Conservation (phyloP, 2,329 filamentous ascomycete genomes). For the Pleoardoris graminearum region DNA sequence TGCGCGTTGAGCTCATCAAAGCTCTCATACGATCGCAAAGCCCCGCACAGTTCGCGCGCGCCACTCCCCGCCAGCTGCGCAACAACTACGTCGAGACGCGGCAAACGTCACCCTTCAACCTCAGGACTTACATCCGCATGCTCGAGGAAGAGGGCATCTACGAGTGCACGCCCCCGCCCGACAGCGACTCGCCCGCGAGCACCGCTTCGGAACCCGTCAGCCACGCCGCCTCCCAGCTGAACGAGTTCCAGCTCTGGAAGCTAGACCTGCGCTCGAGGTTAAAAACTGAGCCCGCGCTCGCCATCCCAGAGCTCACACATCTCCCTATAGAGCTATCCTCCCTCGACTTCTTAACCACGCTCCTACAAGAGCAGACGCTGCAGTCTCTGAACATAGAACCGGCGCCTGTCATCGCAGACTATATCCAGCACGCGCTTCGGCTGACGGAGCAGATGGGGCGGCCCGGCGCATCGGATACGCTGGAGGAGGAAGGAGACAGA, state of each 20-base stretch:
- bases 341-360: slow-evolving; percentile 45
- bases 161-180: slow-evolving; percentile 26
- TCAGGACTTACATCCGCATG: slow-evolving; percentile 37
- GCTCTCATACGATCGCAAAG: slow-evolving; percentile 24
- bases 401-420: slow-evolving; percentile 36
- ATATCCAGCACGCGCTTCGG: slow-evolving; percentile 45
- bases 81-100: slow-evolving; percentile 15
- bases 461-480: slow-evolving; percentile 4
- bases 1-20: slow-evolving; percentile 34
- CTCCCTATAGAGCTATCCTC: slow-evolving; percentile 43
- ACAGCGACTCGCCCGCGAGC: slow-evolving; percentile 3
- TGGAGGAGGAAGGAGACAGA: not conserved
- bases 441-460: slow-evolving; percentile 38
- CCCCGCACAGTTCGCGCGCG: slow-evolving; percentile 10
- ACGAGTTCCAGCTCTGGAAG: slow-evolving; percentile 26
- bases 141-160: slow-evolving; percentile 45
- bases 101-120: slow-evolving; percentile 25
- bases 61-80: slow-evolving; percentile 24
- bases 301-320: slow-evolving; percentile 36
- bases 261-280: slow-evolving; percentile 24
- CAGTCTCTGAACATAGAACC: slow-evolving; percentile 31
- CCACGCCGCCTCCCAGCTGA: slow-evolving; percentile 8
- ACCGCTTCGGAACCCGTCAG: slow-evolving; percentile 1
- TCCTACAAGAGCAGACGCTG: slow-evolving; percentile 35
- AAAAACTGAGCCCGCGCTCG: slow-evolving; percentile 23